Evolutionary conservation across 2,329 filamentous ascomycete species (phyloP), one percentile per base, ranked within the genome.

Genomic region (Trichoderma citrinoviride): DNA sequence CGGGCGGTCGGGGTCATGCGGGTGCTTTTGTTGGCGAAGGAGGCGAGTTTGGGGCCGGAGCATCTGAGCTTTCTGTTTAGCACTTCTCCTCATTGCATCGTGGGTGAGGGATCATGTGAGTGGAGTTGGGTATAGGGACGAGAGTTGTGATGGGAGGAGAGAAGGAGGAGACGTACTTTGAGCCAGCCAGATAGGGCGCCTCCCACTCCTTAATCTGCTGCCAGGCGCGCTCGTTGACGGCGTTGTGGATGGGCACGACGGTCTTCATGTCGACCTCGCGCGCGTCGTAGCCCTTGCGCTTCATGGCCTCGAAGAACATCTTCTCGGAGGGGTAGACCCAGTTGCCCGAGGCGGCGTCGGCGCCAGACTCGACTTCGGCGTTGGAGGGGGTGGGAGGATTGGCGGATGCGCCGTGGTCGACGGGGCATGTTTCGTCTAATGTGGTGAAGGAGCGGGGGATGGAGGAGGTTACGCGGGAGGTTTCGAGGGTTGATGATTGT

Each of bases 221-320:
- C 95, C 95, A 99, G 0, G 95, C 95, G 47, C 92, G 84, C 84
- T 99, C 95, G 78, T 99, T 99, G 68, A 99, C 95, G 50, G 95
- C 95, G 76, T 99, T 99, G 80, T 99, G 95, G 72, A 98, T 98
- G 3, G 93, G 95, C 62, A 98, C 93, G 40, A 98, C 93, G 40
- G 91, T 91, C 72, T 86, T 89, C 89, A 97, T 97, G 77, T 97
- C 93, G 6, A 83, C 81, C 0, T 85, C 86, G 15, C 83, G 80
- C 33, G 85, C 88, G 67, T 88, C 86, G 80, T 93, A 89, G 49
- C 89, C 90, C 78, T 99, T 99, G 74, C 94, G 89, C 81, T 90
- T 87, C 87, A 99, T 94, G 50, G 95, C 95, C 54, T 96, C 91
- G 80, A 98, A 98, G 82, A 99, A 99, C 88, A 97, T 96, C 74